A percentile compares a stretch with the other conserved stretches of the same genome.
Evolutionary conservation across 257 asterid species (phyloP).

Genomic region (Penstemon eatonii): DNA sequence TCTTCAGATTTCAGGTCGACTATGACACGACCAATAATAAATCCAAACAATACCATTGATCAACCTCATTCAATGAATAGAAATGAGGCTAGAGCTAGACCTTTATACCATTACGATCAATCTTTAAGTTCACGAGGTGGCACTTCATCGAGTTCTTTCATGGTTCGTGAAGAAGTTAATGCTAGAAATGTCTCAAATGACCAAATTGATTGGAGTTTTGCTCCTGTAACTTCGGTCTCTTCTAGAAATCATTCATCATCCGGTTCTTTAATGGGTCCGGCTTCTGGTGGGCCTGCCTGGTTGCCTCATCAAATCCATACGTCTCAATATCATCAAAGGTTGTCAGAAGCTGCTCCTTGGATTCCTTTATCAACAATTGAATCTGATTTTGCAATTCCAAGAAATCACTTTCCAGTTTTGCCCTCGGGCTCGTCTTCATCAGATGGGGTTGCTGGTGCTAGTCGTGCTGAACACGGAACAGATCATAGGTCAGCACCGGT

Average conservation of each 20-base stretch:
- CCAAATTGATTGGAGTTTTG: slow-evolving; percentile 63
- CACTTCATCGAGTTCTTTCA: slow-evolving; percentile 45
- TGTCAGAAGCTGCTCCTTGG: slow-evolving; percentile 54
- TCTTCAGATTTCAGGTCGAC: slow-evolving; percentile 43
- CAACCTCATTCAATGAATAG: slow-evolving; percentile 46
- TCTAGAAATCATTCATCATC: slow-evolving; percentile 48
- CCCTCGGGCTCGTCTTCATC: slow-evolving; percentile 53
- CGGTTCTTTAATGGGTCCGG: slow-evolving; percentile 41
- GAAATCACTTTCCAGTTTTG: slow-evolving; percentile 49
- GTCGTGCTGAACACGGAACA: slow-evolving; percentile 42
- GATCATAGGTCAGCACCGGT: slow-evolving; percentile 47
- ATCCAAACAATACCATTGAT: slow-evolving; percentile 32
- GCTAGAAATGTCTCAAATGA: slow-evolving; percentile 48
- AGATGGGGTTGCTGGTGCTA: slow-evolving; percentile 47
- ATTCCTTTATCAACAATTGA: slow-evolving; percentile 44
- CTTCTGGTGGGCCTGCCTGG: slow-evolving; percentile 48
- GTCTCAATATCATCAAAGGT: slow-evolving; percentile 45
- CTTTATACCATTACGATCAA: slow-evolving; percentile 50
- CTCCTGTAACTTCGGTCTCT: slow-evolving; percentile 51
- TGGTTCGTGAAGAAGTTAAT: slow-evolving; percentile 42
- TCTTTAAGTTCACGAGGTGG: slow-evolving; percentile 46
- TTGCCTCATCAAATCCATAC: slow-evolving; percentile 51
- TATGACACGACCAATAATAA: slow-evolving; percentile 33
- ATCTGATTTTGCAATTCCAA: slow-evolving; percentile 51
- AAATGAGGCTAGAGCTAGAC: slow-evolving; percentile 47